Evolutionary conservation across 805 yeast genomes (phyloP).

Genomic region (Teunomyces gatunensis): DNA sequence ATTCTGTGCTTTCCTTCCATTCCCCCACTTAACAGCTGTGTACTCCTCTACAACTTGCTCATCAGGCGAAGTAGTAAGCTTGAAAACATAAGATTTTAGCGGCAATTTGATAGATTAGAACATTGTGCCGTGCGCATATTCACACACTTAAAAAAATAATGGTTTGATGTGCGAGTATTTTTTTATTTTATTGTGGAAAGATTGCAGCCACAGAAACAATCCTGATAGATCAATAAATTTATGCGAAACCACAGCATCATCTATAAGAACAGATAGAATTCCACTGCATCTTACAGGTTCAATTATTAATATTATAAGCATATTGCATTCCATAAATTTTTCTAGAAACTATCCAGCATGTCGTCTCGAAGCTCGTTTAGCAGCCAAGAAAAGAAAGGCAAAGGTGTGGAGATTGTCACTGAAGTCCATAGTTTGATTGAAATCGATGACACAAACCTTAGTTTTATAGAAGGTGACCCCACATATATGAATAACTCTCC

Average conservation of each 20-base stretch:
- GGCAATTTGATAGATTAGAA: no score
- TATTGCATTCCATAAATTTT: no score
- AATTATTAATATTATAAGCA: no score
- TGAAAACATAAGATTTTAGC: no score
- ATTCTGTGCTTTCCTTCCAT: no score
- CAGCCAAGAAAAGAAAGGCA: constrained; percentile 1
- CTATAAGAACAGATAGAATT: not conserved
- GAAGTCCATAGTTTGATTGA: constrained; percentile 6
- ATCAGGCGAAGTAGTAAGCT: no score
- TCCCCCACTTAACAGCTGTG: no score
- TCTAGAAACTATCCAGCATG: not conserved
- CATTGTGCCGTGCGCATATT: no score
- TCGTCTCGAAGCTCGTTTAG: not conserved
- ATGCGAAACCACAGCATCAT: not conserved
- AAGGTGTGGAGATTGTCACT: constrained; percentile 3
- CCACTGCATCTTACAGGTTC: not conserved
- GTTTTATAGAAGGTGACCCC: constrained; percentile 14
- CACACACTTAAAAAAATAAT: not conserved
- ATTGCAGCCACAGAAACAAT: constrained; percentile 1
- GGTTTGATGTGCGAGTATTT: not conserved
- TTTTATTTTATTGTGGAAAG: not conserved
- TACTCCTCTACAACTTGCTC: no score
- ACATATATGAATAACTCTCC: constrained; percentile 17
- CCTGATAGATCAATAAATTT: not conserved
- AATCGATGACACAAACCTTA: constrained; percentile 10